Percentiles rank a stretch among this genome's conserved stretches.
These are phyloP conservation scores for Melastoma malabathricum DNA, from an alignment of 345 rosid genomes.

Conservation along the genomic window DNA sequence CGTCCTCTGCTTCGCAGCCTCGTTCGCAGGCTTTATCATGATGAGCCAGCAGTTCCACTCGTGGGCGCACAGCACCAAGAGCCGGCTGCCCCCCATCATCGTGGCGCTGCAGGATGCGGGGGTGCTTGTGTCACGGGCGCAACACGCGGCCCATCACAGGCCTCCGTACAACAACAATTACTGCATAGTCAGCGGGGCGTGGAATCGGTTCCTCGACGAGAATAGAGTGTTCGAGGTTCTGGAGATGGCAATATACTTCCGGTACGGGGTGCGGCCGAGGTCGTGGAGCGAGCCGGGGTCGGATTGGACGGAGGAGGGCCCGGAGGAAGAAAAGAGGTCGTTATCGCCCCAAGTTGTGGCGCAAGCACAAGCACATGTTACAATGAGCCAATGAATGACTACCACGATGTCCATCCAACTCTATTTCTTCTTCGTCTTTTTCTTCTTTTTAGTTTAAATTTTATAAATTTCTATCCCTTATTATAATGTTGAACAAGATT, in stretches of 20 bases:
- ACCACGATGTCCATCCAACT: too few relatives aligned
- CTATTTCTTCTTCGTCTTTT: too few relatives aligned
- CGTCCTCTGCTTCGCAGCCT: constrained; percentile 39
- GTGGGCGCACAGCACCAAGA: constrained; percentile 88
- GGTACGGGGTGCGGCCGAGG: constrained; percentile 51
- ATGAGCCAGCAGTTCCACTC: constrained; percentile 91
- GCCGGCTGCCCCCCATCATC: constrained; percentile 59
- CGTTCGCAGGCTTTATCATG: constrained; percentile 61
- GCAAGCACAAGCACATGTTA: too few relatives aligned
- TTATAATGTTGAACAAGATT: too few relatives aligned
- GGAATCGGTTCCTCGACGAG: constrained; percentile 60
- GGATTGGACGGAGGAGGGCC: constrained; percentile 48
- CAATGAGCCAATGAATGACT: too few relatives aligned
- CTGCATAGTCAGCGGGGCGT: constrained; percentile 79
- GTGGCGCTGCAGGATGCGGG: constrained; percentile 63
- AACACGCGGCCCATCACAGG: constrained; percentile 67
- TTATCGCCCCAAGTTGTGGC: too few relatives aligned
- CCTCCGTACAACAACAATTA: constrained; percentile 77
- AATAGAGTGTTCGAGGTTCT: constrained; percentile 48
- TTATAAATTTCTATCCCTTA: too few relatives aligned
- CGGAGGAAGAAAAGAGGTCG: not conserved
- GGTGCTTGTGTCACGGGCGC: constrained; percentile 51
- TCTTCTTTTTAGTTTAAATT: too few relatives aligned
- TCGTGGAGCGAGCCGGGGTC: constrained; percentile 73
- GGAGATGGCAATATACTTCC: constrained; percentile 61